Percentiles rank a stretch among this genome's conserved stretches.
Conservation (phyloP, 139 green algal species). For the Closterium sp. region DNA sequence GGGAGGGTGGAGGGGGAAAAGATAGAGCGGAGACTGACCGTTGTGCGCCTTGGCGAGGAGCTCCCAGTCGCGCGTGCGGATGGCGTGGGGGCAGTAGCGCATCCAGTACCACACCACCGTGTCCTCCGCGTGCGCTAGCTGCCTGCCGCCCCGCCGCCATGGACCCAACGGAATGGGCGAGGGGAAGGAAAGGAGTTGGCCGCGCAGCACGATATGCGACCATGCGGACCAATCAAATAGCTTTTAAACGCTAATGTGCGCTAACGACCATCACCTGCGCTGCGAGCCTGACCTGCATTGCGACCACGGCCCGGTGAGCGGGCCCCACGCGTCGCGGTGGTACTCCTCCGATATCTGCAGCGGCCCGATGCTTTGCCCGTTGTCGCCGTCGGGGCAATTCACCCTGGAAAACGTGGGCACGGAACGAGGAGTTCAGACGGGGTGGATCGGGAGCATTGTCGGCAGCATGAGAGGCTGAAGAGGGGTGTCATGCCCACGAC, state of each 20-base stretch:
- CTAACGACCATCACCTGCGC: neutral
- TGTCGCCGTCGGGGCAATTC: slow-evolving; percentile 28
- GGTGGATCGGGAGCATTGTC: too few relatives aligned
- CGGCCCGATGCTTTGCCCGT: slow-evolving; percentile 23
- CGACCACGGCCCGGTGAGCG: neutral
- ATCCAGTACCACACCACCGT: slow-evolving; percentile 36
- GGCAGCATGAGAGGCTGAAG: neutral
- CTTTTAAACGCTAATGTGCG: too few relatives aligned
- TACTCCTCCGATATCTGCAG: slow-evolving; percentile 34
- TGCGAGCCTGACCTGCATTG: slow-evolving; percentile 1
- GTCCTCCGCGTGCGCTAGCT: slow-evolving; percentile 30
- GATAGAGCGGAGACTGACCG: neutral
- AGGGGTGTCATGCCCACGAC: too few relatives aligned
- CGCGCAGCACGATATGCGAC: neutral
- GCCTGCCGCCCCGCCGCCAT: neutral
- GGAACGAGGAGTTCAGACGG: neutral
- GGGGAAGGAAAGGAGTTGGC: neutral
- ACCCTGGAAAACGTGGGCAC: neutral
- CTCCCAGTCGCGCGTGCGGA: slow-evolving; percentile 22
- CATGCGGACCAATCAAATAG: neutral
- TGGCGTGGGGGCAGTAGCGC: slow-evolving; percentile 33
- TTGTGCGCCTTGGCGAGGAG: slow-evolving; percentile 39
- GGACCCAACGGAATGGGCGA: neutral
- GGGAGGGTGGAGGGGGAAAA: neutral
- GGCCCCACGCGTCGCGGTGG: slow-evolving; percentile 13